These are phyloP conservation scores for Ustilago cynodontis DNA, from an alignment of 1,284 basidiomycete genomes.

Conservation along the genomic window DNA sequence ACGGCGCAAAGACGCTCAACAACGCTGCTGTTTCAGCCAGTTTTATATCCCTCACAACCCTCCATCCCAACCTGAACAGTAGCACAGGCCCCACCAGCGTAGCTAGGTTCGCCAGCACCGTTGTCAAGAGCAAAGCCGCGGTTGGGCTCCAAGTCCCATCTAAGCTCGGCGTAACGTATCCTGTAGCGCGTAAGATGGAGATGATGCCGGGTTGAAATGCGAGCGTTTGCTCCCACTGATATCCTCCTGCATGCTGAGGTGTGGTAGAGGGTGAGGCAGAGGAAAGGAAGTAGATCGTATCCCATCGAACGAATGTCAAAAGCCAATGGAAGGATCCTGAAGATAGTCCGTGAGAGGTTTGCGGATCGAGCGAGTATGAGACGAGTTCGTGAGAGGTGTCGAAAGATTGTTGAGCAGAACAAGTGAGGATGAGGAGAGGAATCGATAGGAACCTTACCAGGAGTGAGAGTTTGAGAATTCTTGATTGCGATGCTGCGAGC, in stretches of 20 bases:
- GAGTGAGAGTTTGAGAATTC: constrained; percentile 29
- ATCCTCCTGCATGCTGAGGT: constrained; percentile 65
- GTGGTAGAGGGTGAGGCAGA: constrained; percentile 35
- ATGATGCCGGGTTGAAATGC: constrained; percentile 83
- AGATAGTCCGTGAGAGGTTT: constrained; percentile 7
- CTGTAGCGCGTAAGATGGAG: constrained; percentile 38
- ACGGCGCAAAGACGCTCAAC: constrained; percentile 83
- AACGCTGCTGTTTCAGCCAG: constrained; percentile 77
- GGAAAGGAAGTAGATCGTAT: constrained; percentile 80
- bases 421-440: constrained; percentile 26
- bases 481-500: constrained; percentile 9
- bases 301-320: constrained; percentile 80
- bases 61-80: constrained; percentile 73
- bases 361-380: constrained; percentile 32
- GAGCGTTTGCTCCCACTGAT: constrained; percentile 84
- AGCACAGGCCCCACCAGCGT: constrained; percentile 72
- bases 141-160: constrained; percentile 51
- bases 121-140: constrained; percentile 34
- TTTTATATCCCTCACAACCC: constrained; percentile 69
- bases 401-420: constrained; percentile 48
- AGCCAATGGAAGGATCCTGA: constrained; percentile 20
- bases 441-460: constrained; percentile 22
- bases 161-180: constrained; percentile 27
- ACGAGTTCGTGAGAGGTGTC: constrained; percentile 60
- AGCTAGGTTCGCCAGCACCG: constrained; percentile 42